phyloP scores from a whole-genome alignment of 192 early-diverging fungal genomes.

The Phycomyces blakesleeanus region DNA sequence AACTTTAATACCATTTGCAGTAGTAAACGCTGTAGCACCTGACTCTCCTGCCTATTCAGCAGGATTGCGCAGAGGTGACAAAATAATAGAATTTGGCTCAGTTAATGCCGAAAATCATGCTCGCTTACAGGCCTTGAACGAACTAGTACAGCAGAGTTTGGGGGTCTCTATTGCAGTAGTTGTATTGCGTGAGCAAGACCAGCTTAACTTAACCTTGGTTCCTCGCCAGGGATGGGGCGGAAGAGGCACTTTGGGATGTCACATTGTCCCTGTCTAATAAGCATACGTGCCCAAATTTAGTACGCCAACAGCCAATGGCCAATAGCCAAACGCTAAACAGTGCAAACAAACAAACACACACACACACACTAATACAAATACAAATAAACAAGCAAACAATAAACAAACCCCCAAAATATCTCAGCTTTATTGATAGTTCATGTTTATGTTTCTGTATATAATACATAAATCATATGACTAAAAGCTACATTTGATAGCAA shows the following conservation, averaged over 20 bases:
- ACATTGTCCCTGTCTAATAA: slow-evolving; percentile 15
- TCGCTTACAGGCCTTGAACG: slow-evolving; percentile 37
- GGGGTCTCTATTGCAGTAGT: slow-evolving; percentile 38
- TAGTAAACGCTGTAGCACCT: slow-evolving; percentile 53
- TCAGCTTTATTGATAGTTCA: too few relatives aligned
- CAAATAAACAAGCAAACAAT: too few relatives aligned
- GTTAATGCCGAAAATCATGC: slow-evolving; percentile 34
- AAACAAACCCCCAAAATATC: too few relatives aligned
- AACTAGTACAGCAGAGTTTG: slow-evolving; percentile 32
- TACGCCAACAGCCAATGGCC: too few relatives aligned
- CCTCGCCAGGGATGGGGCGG: slow-evolving; percentile 52
- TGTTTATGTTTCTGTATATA: too few relatives aligned
- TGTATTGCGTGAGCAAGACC: slow-evolving; percentile 30
- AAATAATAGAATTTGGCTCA: slow-evolving; percentile 42
- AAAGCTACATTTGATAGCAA: too few relatives aligned
- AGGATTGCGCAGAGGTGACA: slow-evolving; percentile 42
- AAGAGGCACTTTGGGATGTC: slow-evolving; percentile 46
- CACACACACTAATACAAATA: too few relatives aligned
- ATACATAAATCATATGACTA: too few relatives aligned
- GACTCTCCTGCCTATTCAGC: slow-evolving; percentile 51
- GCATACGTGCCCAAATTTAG: too few relatives aligned
- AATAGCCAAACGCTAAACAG: too few relatives aligned
- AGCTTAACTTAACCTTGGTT: slow-evolving; percentile 31
- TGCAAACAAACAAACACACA: too few relatives aligned
- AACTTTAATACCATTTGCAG: slow-evolving; percentile 40